Base-by-base conservation (phyloP, 1,139 yeast species). In the Saccharomycopsis hybrid region DNA sequence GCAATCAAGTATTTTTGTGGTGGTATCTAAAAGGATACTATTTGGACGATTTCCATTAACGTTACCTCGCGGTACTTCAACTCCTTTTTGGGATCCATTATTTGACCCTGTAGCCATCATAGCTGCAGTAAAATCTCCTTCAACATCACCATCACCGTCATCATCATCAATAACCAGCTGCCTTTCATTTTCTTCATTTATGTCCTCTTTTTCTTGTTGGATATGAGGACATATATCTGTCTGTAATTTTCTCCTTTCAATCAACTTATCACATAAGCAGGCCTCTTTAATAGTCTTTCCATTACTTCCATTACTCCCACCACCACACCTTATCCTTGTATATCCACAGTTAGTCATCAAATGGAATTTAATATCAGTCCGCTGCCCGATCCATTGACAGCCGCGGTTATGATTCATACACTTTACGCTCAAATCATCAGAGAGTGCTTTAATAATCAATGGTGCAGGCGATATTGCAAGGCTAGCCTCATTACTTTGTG, bases 391-490 rank as follows among this genome's bases (percentile, higher is more conserved):
- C 53, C 53, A 50, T 24, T 24, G 9, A 28, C 53, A 50, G 3
- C 48, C 48, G 25, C 31, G 31, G 7, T 42, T 33, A 11, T 30
- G 37, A 38, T 50, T 50, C 9, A 31, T 8, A 41, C 54, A 50
- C n/a, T 9, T 25, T 4, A 50, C 54, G 9, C 30, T 29, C 40
- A 50, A 36, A 33, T 50, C 54, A 42, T 50, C 54, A n/a, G 41
- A 4, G 9, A 50, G 18, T 3, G 38, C 41, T 24, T 44, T 47
- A 30, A 50, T 3, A 2, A 50, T 31, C 32, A 50, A 37, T 4
- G 54, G 54, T 8, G 54, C 54, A 9, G 51, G 51, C 8, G 11
- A 24, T 3, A 44, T 28, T 18, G 18, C 18, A 18, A 18, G 18
- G 18, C 18, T 18, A 18, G 18, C 18, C 18, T 18, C 18, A 18